phyloP scores from a whole-genome alignment of 2,329 filamentous ascomycete genomes.

The Epichloe typhina region DNA sequence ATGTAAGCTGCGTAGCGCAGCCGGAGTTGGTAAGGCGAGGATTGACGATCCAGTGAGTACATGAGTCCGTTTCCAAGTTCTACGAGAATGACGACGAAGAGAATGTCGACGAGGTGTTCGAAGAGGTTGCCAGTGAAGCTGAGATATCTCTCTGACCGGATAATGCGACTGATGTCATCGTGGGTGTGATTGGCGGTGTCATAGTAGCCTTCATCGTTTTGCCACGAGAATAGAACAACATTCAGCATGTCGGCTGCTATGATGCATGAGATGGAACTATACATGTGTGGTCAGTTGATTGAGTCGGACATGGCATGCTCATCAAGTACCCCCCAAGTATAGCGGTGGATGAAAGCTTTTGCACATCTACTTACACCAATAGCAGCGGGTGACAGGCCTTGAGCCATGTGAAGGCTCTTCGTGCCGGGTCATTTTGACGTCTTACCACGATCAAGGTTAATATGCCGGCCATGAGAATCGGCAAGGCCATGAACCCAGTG shows the following conservation, averaged over 20 bases:
- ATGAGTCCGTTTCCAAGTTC: conserved; percentile 6
- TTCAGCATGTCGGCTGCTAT: conserved; percentile 5
- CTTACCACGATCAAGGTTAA: conserved; percentile 3
- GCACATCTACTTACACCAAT: conserved; percentile 3
- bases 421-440: conserved; percentile 3
- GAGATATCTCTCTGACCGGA: conserved; percentile 6
- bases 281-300: not conserved
- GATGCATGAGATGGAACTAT: conserved; percentile 5
- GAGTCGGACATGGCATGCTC: too few species aligned
- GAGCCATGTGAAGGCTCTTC: conserved; percentile 4
- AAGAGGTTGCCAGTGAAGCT: conserved; percentile 7
- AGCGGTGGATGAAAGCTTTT: not conserved
- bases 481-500: conserved; percentile 5
- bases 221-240: conserved; percentile 5
- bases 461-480: conserved; percentile 3
- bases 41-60: conserved; percentile 1
- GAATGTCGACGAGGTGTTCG: conserved; percentile 4
- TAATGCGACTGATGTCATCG: conserved; percentile 5
- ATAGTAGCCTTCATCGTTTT: conserved; percentile 5
- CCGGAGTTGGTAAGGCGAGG: conserved; percentile 2
- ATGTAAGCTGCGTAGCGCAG: conserved; percentile 3
- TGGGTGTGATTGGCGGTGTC: conserved; percentile 5
- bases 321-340: too few species aligned
- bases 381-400: conserved; percentile 4
- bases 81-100: conserved; percentile 2